Evolutionary conservation across 2,329 filamentous ascomycete genomes (phyloP).

Genomic region (Xylariaceae sp.): DNA sequence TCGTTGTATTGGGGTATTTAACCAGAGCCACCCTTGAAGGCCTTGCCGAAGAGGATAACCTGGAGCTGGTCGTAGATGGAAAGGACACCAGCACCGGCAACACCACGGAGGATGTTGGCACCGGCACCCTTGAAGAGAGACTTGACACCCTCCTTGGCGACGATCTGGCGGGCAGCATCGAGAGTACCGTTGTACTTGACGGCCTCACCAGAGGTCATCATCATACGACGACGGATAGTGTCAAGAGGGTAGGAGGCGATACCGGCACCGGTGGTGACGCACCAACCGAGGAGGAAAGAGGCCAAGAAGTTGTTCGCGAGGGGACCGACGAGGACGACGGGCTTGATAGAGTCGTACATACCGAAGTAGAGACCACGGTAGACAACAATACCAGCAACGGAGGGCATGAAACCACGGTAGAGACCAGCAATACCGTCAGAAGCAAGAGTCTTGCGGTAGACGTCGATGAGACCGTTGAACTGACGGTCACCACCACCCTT

Average conservation of each 20-base stretch:
- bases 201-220: conserved; percentile 97
- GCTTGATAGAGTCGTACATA: conserved; percentile 99
- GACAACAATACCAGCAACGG: conserved; percentile 97
- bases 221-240: conserved; percentile 99
- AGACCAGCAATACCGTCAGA: conserved; percentile 99
- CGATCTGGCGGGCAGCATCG: conserved; percentile 92
- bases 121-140: conserved; percentile 99
- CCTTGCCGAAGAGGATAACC: conserved; percentile 99
- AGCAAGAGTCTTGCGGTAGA: conserved; percentile 99
- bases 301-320: conserved; percentile 99
- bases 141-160: conserved; percentile 95
- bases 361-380: conserved; percentile 99
- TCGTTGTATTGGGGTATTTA: conserved; percentile 40
- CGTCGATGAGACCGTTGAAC: conserved; percentile 99
- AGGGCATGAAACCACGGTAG: conserved; percentile 99
- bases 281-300: conserved; percentile 97
- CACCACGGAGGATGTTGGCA: conserved; percentile 99
- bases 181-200: conserved; percentile 99
- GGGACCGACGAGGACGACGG: conserved; percentile 82
- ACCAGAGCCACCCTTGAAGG: conserved; percentile 69
- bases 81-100: conserved; percentile 99
- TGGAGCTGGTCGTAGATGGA: conserved; percentile 99
- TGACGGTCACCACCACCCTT: conserved; percentile 96
- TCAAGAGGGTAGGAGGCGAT: conserved; percentile 99
- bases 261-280: conserved; percentile 99